These are phyloP conservation scores for Neocucurbitaria cava DNA, from an alignment of 2,329 filamentous ascomycete genomes.

Conservation along the genomic window DNA sequence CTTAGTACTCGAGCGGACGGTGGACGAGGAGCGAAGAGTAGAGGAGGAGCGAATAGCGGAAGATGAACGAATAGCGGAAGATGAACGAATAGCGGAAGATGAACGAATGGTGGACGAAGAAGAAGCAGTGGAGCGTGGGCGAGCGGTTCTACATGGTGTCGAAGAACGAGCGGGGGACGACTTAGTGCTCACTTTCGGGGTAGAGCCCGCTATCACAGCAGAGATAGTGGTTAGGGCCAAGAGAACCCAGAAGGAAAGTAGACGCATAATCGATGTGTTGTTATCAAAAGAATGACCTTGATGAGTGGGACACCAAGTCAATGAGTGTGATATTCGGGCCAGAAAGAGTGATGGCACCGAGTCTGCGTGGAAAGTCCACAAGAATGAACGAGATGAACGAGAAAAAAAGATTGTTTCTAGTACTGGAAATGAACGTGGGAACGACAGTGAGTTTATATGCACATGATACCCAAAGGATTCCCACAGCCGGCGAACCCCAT, in stretches of 20 bases:
- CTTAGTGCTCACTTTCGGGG: neutral
- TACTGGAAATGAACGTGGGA: too few species aligned
- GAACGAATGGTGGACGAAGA: neutral
- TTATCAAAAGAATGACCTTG: neutral
- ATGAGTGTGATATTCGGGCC: neutral
- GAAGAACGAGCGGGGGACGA: neutral
- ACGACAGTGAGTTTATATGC: too few species aligned
- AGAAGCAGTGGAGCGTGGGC: neutral
- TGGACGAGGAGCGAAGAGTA: too few species aligned
- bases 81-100: neutral
- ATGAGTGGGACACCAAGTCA: neutral
- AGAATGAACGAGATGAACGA: too few species aligned
- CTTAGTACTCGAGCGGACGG: too few species aligned
- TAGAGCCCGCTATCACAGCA: too few species aligned
- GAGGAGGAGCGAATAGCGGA: too few species aligned
- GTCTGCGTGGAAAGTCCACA: neutral
- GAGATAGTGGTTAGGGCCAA: neutral
- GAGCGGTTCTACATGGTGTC: neutral
- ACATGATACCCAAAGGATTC: too few species aligned
- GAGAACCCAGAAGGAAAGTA: neutral
- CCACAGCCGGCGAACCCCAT: too few species aligned
- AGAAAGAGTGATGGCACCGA: conserved; percentile 4
- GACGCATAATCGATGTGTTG: too few species aligned
- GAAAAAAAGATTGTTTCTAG: too few species aligned
- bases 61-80: too few species aligned